Conservation (phyloP, 345 rosid species). For the Gynandropsis gynandra region DNA sequence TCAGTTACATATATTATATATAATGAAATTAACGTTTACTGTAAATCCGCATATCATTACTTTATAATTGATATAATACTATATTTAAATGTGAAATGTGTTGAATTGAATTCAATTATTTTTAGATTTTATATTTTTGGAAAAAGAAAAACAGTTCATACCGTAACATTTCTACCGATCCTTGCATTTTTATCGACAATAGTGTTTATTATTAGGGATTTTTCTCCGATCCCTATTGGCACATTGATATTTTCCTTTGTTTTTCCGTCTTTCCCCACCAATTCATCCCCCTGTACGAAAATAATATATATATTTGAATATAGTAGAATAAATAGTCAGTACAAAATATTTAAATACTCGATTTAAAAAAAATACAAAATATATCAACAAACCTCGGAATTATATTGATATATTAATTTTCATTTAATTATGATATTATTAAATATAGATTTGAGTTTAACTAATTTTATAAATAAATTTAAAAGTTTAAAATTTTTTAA, state of each 20-base stretch:
- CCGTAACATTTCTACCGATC: constrained; percentile 60
- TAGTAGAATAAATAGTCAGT: too few species aligned
- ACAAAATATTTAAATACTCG: too few species aligned
- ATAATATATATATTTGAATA: not conserved
- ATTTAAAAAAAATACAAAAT: too few species aligned
- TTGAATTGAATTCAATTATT: not conserved
- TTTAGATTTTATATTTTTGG: not conserved
- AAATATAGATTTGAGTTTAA: too few species aligned
- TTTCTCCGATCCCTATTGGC: constrained; percentile 62
- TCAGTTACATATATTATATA: not conserved
- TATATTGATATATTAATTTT: too few species aligned
- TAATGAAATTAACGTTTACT: not conserved
- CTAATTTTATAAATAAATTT: too few species aligned
- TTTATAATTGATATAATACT: too few species aligned
- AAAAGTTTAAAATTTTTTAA: too few species aligned
- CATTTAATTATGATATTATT: too few species aligned
- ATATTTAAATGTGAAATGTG: too few species aligned
- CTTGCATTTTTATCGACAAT: constrained; percentile 75
- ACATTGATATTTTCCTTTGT: constrained; percentile 26
- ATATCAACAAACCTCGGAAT: too few species aligned
- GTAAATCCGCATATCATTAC: too few species aligned
- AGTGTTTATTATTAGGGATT: constrained; percentile 49
- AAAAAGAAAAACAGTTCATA: not conserved
- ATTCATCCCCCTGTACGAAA: constrained; percentile 22
- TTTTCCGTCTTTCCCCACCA: constrained; percentile 14